A percentile compares a stretch with the other conserved stretches of the same genome.
Conservation (phyloP, 495 filamentous ascomycete species). For the Penicillium samsonianum region DNA sequence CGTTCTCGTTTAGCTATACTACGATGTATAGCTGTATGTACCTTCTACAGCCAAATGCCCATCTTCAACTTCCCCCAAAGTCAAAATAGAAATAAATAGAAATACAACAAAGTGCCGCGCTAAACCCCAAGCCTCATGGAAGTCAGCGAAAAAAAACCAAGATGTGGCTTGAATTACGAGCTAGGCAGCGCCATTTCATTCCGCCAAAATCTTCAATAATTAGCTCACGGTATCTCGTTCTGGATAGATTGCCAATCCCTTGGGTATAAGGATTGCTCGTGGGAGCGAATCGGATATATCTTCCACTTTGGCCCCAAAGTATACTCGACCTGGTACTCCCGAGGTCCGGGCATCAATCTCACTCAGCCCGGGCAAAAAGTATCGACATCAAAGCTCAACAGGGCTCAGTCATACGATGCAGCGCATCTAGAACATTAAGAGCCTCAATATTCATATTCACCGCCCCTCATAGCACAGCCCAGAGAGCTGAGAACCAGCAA, state of each 20-base stretch:
- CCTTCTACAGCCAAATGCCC: background rate
- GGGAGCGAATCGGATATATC: background rate
- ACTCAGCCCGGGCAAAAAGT: constrained; percentile 1
- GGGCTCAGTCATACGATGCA: background rate
- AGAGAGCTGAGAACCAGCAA: background rate
- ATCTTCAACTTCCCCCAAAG: background rate
- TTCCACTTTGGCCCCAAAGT: background rate
- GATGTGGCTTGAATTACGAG: constrained; percentile 8
- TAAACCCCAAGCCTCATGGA: background rate
- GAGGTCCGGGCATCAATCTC: background rate
- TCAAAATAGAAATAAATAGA: background rate
- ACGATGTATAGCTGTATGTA: background rate
- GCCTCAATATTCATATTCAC: constrained; percentile 2
- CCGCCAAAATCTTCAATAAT: background rate
- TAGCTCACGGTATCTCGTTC: background rate
- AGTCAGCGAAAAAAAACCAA: background rate
- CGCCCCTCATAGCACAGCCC: constrained; percentile 1
- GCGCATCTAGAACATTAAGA: background rate
- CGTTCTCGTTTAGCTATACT: background rate
- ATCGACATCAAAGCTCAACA: background rate
- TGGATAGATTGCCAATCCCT: background rate
- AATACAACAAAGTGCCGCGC: background rate
- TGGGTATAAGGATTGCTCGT: background rate
- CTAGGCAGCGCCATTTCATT: constrained; percentile 6
- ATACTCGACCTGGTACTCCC: background rate